Conservation (phyloP, 2,329 filamentous ascomycete genomes). For the Domatiomyces catenatus region DNA sequence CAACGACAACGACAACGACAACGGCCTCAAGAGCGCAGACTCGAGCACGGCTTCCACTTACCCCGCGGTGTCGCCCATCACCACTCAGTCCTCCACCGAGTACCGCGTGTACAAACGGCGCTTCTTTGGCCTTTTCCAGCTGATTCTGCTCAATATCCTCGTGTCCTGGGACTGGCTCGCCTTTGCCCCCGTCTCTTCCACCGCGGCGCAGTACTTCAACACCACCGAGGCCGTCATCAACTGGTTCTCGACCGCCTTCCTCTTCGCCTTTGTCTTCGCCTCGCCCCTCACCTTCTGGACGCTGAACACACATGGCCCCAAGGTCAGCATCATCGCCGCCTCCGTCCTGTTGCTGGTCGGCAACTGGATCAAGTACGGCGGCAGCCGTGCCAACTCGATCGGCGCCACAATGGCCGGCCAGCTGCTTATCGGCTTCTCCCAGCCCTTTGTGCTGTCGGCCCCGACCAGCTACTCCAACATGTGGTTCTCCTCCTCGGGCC, state of each 20-base stretch:
- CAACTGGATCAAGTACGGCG: constrained; percentile 83
- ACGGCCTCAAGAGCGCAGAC: too few species aligned
- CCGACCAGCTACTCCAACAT: constrained; percentile 84
- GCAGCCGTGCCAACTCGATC: constrained; percentile 45
- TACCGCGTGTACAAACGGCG: constrained; percentile 63
- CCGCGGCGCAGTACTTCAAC: constrained; percentile 58
- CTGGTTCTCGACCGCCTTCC: constrained; percentile 78
- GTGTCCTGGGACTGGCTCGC: constrained; percentile 97
- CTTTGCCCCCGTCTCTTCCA: constrained; percentile 66
- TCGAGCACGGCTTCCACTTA: not conserved
- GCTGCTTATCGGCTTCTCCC: constrained; percentile 72
- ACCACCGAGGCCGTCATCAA: constrained; percentile 67
- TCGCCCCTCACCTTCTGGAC: constrained; percentile 63
- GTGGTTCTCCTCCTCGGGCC: constrained; percentile 77
- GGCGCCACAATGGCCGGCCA: constrained; percentile 78
- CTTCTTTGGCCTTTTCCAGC: constrained; percentile 72
- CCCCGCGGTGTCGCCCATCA: constrained; percentile 11
- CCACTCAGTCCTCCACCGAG: constrained; percentile 8
- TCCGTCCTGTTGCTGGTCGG: constrained; percentile 61
- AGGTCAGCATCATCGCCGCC: constrained; percentile 52
- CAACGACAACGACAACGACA: too few species aligned
- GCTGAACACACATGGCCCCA: constrained; percentile 62
- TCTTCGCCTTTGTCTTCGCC: constrained; percentile 65
- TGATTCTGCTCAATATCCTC: constrained; percentile 79
- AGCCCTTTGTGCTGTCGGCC: constrained; percentile 81